Percentiles rank a stretch among this genome's conserved stretches.
These are phyloP conservation scores for Epichloe sibirici DNA, from an alignment of 2,329 filamentous ascomycete genomes.

Conservation along the genomic window DNA sequence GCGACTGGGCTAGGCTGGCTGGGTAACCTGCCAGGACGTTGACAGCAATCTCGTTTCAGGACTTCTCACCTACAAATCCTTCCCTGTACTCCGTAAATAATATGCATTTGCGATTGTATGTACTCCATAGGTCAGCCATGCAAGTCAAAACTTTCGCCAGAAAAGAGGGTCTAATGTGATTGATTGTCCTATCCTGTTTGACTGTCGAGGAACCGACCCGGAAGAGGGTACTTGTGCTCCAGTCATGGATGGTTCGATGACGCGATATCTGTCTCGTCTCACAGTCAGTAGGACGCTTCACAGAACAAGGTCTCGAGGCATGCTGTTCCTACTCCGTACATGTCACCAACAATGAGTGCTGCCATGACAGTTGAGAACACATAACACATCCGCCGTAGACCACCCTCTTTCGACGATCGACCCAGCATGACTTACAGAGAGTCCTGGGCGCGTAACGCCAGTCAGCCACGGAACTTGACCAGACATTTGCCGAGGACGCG, in stretches of 20 bases:
- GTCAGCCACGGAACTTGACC: background rate
- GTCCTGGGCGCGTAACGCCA: background rate
- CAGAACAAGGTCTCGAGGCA: background rate
- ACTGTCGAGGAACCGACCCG: background rate
- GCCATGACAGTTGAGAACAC: no score
- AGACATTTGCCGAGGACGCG: conserved; percentile 1
- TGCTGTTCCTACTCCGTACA: no score
- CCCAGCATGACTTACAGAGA: background rate
- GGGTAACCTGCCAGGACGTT: background rate
- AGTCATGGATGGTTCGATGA: background rate
- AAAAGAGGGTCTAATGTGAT: background rate
- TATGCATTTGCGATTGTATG: background rate
- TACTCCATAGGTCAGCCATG: no score
- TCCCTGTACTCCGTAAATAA: background rate
- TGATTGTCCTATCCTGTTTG: background rate
- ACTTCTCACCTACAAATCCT: background rate
- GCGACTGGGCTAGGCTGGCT: no score
- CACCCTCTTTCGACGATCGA: background rate
- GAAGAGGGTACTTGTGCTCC: background rate
- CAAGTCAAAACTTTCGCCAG: no score
- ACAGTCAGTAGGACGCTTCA: background rate
- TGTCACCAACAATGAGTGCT: no score
- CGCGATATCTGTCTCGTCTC: no score
- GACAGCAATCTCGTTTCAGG: background rate
- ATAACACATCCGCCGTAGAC: background rate